Base-by-base conservation (phyloP, 1,284 basidiomycete species). In the Cryptococcus depauperatus region DNA sequence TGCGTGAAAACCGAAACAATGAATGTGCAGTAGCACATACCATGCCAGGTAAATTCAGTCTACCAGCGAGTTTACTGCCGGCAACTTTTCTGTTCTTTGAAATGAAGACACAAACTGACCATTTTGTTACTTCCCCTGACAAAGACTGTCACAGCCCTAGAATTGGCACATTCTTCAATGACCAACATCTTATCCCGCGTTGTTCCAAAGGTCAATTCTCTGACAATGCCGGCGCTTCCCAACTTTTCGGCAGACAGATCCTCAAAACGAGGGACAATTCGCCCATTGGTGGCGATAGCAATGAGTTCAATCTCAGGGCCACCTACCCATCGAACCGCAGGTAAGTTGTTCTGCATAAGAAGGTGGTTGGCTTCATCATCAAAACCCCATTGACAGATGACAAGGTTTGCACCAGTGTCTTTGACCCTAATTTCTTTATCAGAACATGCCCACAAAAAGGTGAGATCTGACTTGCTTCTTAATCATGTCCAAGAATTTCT, bases 381-480 rank as follows among this genome's bases (percentile, higher is more conserved):
- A 68, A 99, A 99, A 54, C 93, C 93, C 93, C 93, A 99, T 70
- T 98, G 95, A 72, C 93, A 98, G 60, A 99, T 95, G 57, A 98
- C 93, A 48, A 99, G 74, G 72, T 99, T 98, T 22, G 95, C 92
- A 26, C 95, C 93, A n/a, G 90, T 85, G 63, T 96, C 85, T 73
- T 97, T 96, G 55, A 98, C 92, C 66, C 81, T 78, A 48, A 25
- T 33, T 22, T 11, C 11, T 9, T 16, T 14, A 10, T 11, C 14
- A 16, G 27, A 23, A 32, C 18, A 14, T 2, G 18, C 6, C 35
- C 4, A 16, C 14, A 33, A 19, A 14, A n/a, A 27, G 14, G 0
- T 34, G 23, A 11, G 25, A 35, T 14, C 27, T 3, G 14, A 61
- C 66, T 48, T 46, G 71, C 69, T 59, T 64, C 72, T 86, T 85